Evolutionary conservation across 1,284 basidiomycete species (phyloP), one percentile per base, ranked within the genome.

Genomic region (Trametes pubescens): DNA sequence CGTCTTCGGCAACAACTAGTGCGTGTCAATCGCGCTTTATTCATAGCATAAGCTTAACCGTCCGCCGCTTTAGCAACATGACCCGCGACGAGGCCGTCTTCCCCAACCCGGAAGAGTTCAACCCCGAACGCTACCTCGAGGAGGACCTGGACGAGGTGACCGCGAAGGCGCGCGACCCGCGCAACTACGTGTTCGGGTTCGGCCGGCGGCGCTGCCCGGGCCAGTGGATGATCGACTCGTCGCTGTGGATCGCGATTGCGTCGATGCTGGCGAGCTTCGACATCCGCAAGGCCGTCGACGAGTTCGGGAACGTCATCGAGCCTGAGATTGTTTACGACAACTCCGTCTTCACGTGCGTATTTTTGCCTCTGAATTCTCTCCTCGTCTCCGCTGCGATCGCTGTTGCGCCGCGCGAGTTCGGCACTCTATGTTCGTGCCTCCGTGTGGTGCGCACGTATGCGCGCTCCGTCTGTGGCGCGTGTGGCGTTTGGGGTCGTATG

Each of bases 221-320:
- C 7, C 72, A 77, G 55, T 78, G 78, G 73, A 74, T 85, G 57
- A 78, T 80, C 61, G 82, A 84, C 66, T 77, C 80, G 18, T 79
- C 80, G 10, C 65, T 86, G 21, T 86, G 81, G 80, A 80, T 85
- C 51, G 72, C 79, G 16, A 74, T 84, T 26, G 82, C 81, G 44
- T 81, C 80, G 2, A 76, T 82, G 40, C 67, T 86, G 38, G 71
- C 80, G 9, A 78, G 79, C 14, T 82, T 80, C 69, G 72, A 79
- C 54, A 79, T 85, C 37, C 64, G 73, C 46, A 80, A 79, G 68
- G 73, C 78, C 11, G 58, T 77, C 14, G 82, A 81, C 59, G 76
- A 77, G 52, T 72, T 78, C n/a, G 83, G 84, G 3, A 67, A 73
- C 35, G 69, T 71, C n/a, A 77, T 83, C 44, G 78, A 77, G 61